Evolutionary conservation across 2,329 filamentous ascomycete species (phyloP).

Genomic region (Botrytis paeoniae): DNA sequence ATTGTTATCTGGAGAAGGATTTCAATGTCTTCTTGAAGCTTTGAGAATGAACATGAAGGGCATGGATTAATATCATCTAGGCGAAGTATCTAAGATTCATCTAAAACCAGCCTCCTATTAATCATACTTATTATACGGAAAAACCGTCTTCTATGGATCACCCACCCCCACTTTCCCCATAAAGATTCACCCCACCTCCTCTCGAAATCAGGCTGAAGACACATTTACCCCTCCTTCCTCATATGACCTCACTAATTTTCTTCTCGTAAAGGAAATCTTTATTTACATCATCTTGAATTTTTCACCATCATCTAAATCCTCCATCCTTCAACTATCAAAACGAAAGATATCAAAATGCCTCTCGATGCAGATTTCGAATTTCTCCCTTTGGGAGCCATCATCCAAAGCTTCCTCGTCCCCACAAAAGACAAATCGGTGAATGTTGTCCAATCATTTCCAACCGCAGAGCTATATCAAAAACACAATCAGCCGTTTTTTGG

Average conservation of each 20-base stretch:
- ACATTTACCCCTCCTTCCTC: constrained; percentile 15
- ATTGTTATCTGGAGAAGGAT: neutral
- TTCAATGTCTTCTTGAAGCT: neutral
- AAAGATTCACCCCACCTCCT: constrained; percentile 5
- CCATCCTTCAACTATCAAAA: neutral
- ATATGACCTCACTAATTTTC: constrained; percentile 2
- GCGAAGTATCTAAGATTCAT: neutral
- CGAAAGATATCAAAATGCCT: constrained; percentile 2
- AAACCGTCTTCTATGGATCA: neutral
- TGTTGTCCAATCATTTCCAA: constrained; percentile 85
- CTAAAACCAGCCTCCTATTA: neutral
- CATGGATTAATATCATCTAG: neutral
- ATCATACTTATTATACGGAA: neutral
- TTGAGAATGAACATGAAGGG: fast-evolving
- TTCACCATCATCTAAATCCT: neutral
- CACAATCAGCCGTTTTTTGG: constrained; percentile 83
- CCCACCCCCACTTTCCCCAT: constrained; percentile 13
- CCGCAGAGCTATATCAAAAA: constrained; percentile 68
- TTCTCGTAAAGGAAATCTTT: neutral
- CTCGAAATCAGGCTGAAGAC: constrained; percentile 8
- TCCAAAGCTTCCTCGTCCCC: constrained; percentile 75
- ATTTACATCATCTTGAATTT: neutral
- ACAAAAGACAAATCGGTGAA: constrained; percentile 49
- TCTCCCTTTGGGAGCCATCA: constrained; percentile 72
- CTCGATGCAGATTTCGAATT: constrained; percentile 50